A percentile compares a stretch with the other conserved stretches of the same genome.
These are phyloP conservation scores for Juglanconis oblonga DNA, from an alignment of 2,329 filamentous ascomycete genomes.

Conservation along the genomic window DNA sequence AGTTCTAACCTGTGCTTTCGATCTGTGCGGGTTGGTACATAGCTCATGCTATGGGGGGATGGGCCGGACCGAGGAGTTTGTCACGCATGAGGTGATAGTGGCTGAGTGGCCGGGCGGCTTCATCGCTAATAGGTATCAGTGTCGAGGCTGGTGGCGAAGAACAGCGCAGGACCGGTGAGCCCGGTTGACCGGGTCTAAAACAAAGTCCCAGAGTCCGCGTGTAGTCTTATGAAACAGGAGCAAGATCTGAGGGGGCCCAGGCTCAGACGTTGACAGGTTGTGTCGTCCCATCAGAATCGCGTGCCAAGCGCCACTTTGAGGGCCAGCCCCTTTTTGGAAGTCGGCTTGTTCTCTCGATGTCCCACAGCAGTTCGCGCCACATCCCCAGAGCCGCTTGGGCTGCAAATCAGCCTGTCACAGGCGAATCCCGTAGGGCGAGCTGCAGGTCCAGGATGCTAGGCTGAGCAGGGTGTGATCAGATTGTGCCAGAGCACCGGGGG, in stretches of 20 bases:
- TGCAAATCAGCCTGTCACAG: slow-evolving; percentile 5
- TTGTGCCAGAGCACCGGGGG: slow-evolving; percentile 9
- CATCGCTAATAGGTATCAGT: not conserved
- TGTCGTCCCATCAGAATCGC: slow-evolving; percentile 1
- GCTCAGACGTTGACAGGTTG: slow-evolving; percentile 6
- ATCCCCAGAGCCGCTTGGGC: not conserved
- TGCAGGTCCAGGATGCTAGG: slow-evolving; percentile 8
- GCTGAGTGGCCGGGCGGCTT: not conserved
- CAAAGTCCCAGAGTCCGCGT: not conserved
- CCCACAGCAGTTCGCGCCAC: slow-evolving; percentile 5
- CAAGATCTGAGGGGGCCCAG: not conserved
- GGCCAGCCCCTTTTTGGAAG: slow-evolving; percentile 9
- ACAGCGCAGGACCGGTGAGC: not conserved
- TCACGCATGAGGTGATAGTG: not conserved
- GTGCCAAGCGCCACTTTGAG: not conserved
- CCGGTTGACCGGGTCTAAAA: not conserved
- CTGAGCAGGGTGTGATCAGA: not conserved
- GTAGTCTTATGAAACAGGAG: not conserved
- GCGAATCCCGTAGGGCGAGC: slow-evolving; percentile 17
- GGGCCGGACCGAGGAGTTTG: not conserved
- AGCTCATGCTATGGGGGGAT: not conserved
- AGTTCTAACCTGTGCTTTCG: not conserved
- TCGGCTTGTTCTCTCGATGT: not conserved
- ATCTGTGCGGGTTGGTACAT: not conserved
- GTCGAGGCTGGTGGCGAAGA: not conserved